Percentiles rank a stretch among this genome's conserved stretches.
Evolutionary conservation across 495 filamentous ascomycete genomes (phyloP).

Genomic region (Ramalina intermedia): DNA sequence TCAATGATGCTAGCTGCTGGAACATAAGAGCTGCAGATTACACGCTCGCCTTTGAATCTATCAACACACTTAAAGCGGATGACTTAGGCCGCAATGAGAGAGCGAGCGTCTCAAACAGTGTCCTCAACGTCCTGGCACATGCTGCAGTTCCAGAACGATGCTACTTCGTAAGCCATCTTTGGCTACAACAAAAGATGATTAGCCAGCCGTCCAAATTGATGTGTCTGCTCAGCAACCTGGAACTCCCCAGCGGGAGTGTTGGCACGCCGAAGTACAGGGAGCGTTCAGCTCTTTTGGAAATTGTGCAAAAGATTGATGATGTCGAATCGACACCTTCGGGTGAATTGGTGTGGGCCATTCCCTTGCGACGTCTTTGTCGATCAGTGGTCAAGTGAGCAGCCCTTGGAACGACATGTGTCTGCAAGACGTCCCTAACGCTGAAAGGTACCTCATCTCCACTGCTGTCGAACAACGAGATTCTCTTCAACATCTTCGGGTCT

Average conservation of each 20-base stretch:
- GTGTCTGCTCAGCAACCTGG: no score
- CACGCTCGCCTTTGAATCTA: slow-evolving; percentile 1
- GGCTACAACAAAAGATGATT: slow-evolving; percentile 2
- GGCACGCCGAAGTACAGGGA: no score
- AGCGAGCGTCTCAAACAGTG: slow-evolving; percentile 3
- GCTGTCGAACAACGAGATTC: slow-evolving; percentile 1
- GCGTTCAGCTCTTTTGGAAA: no score
- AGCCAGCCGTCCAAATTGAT: slow-evolving; percentile 4
- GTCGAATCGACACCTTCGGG: no score
- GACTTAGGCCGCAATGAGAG: slow-evolving; percentile 1
- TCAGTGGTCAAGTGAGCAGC: no score
- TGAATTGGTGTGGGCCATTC: no score
- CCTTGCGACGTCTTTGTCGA: no score
- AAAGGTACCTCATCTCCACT: slow-evolving; percentile 7
- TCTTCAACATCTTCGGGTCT: slow-evolving; percentile 1
- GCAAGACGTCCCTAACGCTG: background rate
- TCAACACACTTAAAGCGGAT: background rate
- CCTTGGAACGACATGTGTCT: no score
- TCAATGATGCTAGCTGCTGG: slow-evolving; percentile 7
- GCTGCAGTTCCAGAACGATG: background rate
- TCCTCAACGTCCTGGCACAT: slow-evolving; percentile 3
- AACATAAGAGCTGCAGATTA: slow-evolving; percentile 6
- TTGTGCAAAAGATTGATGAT: no score
- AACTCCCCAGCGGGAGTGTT: no score
- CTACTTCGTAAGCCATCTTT: slow-evolving; percentile 2